phyloP scores from a whole-genome alignment of 192 early-diverging fungal species.

The Coemansia sp. region DNA sequence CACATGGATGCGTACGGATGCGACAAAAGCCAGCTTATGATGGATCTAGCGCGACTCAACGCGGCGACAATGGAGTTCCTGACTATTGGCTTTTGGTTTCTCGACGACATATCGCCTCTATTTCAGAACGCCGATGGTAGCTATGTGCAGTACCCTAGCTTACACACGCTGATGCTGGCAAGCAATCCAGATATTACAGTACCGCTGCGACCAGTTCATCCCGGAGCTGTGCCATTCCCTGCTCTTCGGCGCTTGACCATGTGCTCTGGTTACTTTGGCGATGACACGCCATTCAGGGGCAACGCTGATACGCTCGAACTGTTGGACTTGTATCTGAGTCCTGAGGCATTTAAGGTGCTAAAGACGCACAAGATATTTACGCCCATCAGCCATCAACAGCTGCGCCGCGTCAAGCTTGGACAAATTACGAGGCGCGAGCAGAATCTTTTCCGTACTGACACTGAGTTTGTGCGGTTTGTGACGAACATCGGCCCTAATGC shows the following conservation, averaged over 20 bases:
- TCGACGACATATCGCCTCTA: not conserved
- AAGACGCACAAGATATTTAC: not conserved
- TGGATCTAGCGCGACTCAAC: not conserved
- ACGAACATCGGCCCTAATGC: not conserved
- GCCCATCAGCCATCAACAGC: not conserved
- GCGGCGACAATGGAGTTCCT: not conserved
- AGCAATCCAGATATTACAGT: not conserved
- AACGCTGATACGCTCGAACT: not conserved
- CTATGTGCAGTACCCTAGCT: not conserved
- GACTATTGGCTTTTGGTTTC: not conserved
- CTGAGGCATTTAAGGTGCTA: not conserved
- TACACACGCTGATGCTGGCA: not conserved
- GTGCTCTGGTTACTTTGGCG: not conserved
- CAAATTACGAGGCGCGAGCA: not conserved
- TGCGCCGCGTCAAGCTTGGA: slow-evolving; percentile 1
- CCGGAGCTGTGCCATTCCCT: not conserved
- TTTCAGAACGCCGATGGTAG: not conserved
- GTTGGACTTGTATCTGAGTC: not conserved
- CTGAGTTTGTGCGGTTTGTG: not conserved
- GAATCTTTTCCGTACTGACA: not conserved
- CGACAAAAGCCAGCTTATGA: not conserved
- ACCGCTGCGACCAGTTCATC: not conserved
- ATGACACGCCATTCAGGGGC: not conserved
- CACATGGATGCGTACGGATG: not conserved
- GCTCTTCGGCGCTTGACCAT: not conserved